These are phyloP conservation scores for Populus hybrid DNA, from an alignment of 441 rosid genomes.

Conservation along the genomic window DNA sequence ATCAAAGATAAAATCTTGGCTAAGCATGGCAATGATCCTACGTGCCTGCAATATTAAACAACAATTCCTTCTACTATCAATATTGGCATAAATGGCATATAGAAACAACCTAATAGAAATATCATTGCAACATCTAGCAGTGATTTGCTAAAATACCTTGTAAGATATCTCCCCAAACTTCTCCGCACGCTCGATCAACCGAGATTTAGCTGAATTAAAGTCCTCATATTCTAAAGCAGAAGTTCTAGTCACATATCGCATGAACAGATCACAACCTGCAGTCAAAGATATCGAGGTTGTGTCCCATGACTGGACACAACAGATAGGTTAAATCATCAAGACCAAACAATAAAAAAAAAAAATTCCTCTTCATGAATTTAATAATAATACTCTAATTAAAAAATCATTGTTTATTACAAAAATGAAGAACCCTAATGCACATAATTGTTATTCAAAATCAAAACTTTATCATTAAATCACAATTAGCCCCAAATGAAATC, in stretches of 20 bases:
- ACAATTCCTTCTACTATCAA: not conserved
- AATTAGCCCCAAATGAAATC: not conserved
- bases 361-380: not conserved
- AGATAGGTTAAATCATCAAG: conserved; percentile 16
- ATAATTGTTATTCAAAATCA: not conserved
- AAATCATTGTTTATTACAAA: too few species aligned
- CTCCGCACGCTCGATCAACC: conserved; percentile 89
- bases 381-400: too few species aligned
- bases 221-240: conserved; percentile 88
- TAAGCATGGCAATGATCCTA: conserved; percentile 65
- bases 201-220: conserved; percentile 81
- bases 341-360: not conserved
- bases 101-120: not conserved
- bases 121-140: not conserved
- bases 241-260: conserved; percentile 81
- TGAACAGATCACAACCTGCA: conserved; percentile 89
- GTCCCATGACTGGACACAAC: conserved; percentile 60
- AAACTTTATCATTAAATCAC: not conserved
- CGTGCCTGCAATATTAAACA: conserved; percentile 58
- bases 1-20: conserved; percentile 93
- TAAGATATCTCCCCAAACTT: conserved; percentile 88
- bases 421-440: not conserved
- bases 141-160: conserved; percentile 43
- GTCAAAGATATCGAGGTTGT: conserved; percentile 80
- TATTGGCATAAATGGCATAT: not conserved